Percentiles rank a stretch among this genome's conserved stretches.
Evolutionary conservation across 2,329 filamentous ascomycete species (phyloP).

Genomic region (Lomentospora prolificans): DNA sequence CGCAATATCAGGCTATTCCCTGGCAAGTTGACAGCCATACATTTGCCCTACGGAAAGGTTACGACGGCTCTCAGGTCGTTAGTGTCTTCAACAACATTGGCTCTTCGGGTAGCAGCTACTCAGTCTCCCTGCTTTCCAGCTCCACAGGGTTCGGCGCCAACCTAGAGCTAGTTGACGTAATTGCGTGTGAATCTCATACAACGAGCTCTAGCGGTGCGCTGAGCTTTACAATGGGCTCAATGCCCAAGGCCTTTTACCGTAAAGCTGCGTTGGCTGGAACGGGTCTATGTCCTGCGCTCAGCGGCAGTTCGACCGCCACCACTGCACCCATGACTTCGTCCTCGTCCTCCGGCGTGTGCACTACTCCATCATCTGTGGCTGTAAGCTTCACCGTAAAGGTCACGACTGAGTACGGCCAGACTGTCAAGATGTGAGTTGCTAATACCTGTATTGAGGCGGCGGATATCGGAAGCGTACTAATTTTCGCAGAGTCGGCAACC

Average conservation of each 20-base stretch:
- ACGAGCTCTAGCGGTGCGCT: conserved; percentile 10
- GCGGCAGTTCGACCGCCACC: background rate
- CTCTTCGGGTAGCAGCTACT: conserved; percentile 8
- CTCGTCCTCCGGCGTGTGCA: background rate
- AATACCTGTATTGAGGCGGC: no score
- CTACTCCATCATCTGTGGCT: conserved; percentile 16
- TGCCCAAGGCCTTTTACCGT: conserved; percentile 12
- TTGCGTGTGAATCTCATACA: conserved; percentile 10
- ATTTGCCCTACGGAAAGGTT: conserved; percentile 11
- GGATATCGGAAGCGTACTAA: no score
- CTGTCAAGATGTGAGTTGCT: conserved; percentile 35
- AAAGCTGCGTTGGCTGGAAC: conserved; percentile 8
- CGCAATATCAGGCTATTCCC: conserved; percentile 11
- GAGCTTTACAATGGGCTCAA: conserved; percentile 9
- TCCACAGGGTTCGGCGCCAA: conserved; percentile 10
- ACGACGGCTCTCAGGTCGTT: conserved; percentile 10
- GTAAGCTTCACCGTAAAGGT: conserved; percentile 32
- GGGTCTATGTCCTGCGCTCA: conserved; percentile 8
- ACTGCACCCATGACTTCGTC: background rate
- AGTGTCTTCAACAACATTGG: conserved; percentile 11
- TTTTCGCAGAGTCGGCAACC: background rate
- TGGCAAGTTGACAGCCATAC: conserved; percentile 10
- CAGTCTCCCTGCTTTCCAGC: conserved; percentile 10
- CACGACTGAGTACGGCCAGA: conserved; percentile 36
- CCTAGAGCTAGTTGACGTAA: conserved; percentile 11